Conservation (phyloP, 176 grass and related monocot species). For the Aechmea fasciata region DNA sequence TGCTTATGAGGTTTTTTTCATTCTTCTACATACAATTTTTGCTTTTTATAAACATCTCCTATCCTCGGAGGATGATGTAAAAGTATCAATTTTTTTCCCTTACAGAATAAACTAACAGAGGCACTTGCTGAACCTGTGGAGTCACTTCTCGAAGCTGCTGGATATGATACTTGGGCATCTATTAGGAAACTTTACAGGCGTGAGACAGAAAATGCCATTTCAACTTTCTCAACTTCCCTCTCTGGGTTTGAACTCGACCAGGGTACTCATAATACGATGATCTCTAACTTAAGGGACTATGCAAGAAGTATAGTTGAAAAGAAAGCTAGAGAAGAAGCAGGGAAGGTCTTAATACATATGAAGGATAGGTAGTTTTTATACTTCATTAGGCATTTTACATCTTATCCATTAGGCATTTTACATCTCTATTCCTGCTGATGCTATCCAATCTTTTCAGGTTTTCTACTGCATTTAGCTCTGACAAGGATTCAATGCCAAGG, state of each 20-base stretch:
- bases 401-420: not conserved
- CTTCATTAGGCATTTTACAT: not conserved
- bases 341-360: constrained; percentile 68
- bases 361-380: constrained; percentile 64
- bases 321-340: constrained; percentile 79
- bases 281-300: constrained; percentile 51
- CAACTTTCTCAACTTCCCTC: constrained; percentile 43
- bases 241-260: constrained; percentile 65
- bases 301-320: constrained; percentile 53
- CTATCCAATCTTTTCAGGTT: constrained; percentile 48
- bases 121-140: constrained; percentile 58
- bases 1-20: constrained; percentile 50
- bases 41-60: not conserved
- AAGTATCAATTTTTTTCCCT: not conserved
- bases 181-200: constrained; percentile 50
- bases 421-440: not conserved
- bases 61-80: not conserved
- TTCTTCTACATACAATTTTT: not conserved
- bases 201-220: constrained; percentile 42
- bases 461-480: constrained; percentile 57
- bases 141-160: constrained; percentile 55
- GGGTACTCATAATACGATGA: constrained; percentile 32
- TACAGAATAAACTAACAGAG: constrained; percentile 51
- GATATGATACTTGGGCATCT: constrained; percentile 52
- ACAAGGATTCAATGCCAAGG: constrained; percentile 70